A percentile compares a stretch with the other conserved stretches of the same genome.
phyloP scores from a whole-genome alignment of 176 grass and related monocot species.

The Bonia amplexicaulis region DNA sequence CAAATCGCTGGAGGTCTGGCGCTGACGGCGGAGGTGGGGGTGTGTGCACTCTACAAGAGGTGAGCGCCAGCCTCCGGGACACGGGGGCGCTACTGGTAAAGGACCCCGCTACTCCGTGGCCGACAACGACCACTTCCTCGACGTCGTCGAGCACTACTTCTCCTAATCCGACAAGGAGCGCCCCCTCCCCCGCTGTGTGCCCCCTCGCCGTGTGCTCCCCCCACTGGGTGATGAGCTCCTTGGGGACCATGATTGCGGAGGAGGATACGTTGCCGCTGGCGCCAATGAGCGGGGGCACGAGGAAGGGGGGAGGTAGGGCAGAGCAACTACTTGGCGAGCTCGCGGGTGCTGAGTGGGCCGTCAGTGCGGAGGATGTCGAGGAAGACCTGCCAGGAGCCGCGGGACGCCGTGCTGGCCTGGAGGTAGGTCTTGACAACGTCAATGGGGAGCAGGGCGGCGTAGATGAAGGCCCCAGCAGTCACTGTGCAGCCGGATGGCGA shows the following conservation, averaged over 20 bases:
- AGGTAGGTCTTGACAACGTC: constrained; percentile 82
- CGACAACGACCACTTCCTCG: constrained; percentile 89
- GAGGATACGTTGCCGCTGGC: too few relatives aligned
- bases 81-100: constrained; percentile 86
- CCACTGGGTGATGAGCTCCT: too few relatives aligned
- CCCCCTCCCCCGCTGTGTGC: constrained; percentile 5
- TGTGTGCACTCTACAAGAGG: constrained; percentile 64
- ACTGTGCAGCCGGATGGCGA: constrained; percentile 63
- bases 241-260: too few relatives aligned
- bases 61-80: constrained; percentile 77
- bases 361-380: constrained; percentile 66
- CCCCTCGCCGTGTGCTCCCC: too few relatives aligned
- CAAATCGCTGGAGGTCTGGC: constrained; percentile 10
- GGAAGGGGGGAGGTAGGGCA: too few relatives aligned
- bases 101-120: constrained; percentile 79
- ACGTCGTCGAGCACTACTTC: constrained; percentile 92
- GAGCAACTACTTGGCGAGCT: too few relatives aligned
- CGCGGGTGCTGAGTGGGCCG: constrained; percentile 29
- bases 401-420: constrained; percentile 44
- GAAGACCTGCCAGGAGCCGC: constrained; percentile 49
- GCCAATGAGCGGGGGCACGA: too few relatives aligned
- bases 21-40: constrained; percentile 6
- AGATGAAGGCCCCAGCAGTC: constrained; percentile 71
- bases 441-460: constrained; percentile 72
- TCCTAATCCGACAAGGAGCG: constrained; percentile 66